phyloP scores from a whole-genome alignment of 805 yeast genomes.

The Saccharomycopsis fermentans region DNA sequence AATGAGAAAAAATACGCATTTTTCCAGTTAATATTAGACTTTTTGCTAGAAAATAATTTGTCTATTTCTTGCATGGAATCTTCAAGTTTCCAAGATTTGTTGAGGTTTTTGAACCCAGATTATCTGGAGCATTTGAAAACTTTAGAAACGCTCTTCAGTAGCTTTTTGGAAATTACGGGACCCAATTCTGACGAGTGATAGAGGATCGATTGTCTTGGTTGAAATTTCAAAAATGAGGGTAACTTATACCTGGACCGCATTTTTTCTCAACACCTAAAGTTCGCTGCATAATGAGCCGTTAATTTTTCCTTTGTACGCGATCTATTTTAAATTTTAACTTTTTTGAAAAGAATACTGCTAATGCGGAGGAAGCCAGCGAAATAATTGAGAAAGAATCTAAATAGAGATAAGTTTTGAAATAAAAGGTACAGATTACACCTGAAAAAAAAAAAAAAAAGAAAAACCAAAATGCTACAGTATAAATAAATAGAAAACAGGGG shows the following conservation, averaged over 20 bases:
- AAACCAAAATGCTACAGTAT: background rate
- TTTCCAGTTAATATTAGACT: background rate
- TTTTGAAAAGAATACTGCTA: background rate
- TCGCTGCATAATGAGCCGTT: too few species aligned
- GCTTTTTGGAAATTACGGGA: background rate
- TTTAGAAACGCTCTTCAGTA: background rate
- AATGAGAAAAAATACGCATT: background rate
- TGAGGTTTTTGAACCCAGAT: background rate
- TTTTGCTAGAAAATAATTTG: background rate
- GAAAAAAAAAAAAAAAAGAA: background rate
- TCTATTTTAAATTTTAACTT: background rate
- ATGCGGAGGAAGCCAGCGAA: conserved; percentile 1
- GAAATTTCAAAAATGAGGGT: too few species aligned
- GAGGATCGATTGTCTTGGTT: too few species aligned
- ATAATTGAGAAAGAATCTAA: background rate
- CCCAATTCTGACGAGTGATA: background rate
- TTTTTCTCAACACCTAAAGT: too few species aligned
- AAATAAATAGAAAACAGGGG: background rate
- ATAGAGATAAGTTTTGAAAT: background rate
- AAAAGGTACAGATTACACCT: background rate
- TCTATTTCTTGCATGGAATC: background rate
- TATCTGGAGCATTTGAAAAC: background rate
- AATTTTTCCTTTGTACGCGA: too few species aligned
- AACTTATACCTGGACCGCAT: too few species aligned
- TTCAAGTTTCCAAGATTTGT: background rate